Conservation (phyloP, 345 rosid species). For the Eucalyptus microcorys region DNA sequence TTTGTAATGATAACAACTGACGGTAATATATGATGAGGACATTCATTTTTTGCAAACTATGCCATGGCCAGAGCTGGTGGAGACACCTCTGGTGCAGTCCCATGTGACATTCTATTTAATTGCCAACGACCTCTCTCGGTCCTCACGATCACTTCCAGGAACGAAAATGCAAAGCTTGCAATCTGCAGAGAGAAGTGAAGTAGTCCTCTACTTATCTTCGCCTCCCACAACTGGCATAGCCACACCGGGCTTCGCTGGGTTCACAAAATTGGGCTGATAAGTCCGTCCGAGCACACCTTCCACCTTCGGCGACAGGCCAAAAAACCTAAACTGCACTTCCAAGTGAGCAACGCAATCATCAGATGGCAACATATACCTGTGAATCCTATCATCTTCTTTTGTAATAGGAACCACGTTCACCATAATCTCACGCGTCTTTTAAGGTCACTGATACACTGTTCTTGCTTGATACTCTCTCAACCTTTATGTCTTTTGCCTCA, state of each 20-base stretch:
- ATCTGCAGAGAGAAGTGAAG: not conserved
- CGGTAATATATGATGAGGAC: not conserved
- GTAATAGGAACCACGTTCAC: not conserved
- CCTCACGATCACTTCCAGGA: not conserved
- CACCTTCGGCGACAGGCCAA: not conserved
- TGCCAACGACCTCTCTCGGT: not conserved
- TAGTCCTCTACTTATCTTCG: not conserved
- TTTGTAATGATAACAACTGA: not conserved
- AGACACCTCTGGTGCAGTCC: conserved; percentile 7
- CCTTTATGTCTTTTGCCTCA: not conserved
- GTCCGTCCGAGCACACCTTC: not conserved
- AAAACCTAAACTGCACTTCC: conserved; percentile 1
- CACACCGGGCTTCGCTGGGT: not conserved
- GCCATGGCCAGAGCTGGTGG: conserved; percentile 3
- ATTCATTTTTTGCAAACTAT: conserved; percentile 10
- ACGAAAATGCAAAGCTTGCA: not conserved
- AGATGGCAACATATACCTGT: not conserved
- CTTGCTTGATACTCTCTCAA: not conserved
- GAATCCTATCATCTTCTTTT: not conserved
- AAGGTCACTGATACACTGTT: not conserved
- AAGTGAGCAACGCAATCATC: conserved; percentile 1
- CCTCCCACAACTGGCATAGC: not conserved
- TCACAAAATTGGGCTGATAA: not conserved
- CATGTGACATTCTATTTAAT: not conserved
- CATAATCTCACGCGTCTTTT: not conserved